Evolutionary conservation across 345 rosid genomes (phyloP).

Genomic region (Aurinia saxatilis): DNA sequence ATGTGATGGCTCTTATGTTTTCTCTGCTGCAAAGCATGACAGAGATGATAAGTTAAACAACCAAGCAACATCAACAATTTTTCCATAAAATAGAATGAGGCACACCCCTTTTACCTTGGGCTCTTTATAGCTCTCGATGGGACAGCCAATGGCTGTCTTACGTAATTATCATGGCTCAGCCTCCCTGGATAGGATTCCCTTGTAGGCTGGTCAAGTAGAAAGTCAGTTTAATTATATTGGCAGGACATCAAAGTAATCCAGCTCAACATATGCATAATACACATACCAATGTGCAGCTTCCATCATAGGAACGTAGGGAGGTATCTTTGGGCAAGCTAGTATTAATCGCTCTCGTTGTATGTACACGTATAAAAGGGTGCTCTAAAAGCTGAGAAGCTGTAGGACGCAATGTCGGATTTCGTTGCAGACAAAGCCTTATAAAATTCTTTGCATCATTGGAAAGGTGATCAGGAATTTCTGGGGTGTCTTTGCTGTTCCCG

Average conservation of each 20-base stretch:
- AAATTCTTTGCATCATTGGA: constrained; percentile 82
- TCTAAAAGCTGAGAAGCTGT: constrained; percentile 68
- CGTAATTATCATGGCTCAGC: constrained; percentile 49
- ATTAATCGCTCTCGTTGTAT: constrained; percentile 42
- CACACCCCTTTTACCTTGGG: constrained; percentile 43
- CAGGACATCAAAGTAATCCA: neutral
- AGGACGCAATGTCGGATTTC: constrained; percentile 81
- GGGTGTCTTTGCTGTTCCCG: constrained; percentile 91
- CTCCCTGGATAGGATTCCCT: constrained; percentile 55
- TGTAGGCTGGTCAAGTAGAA: constrained; percentile 49
- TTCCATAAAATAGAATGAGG: constrained; percentile 3
- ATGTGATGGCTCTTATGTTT: constrained; percentile 56
- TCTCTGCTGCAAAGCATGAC: constrained; percentile 46
- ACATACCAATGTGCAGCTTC: constrained; percentile 60
- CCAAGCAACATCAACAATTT: neutral
- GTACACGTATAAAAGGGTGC: constrained; percentile 72
- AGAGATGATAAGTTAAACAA: neutral
- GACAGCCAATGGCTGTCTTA: constrained; percentile 30
- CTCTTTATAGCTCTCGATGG: constrained; percentile 38
- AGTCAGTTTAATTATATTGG: neutral
- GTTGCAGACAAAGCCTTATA: constrained; percentile 73
- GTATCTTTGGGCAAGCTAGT: constrained; percentile 46
- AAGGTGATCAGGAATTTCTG: constrained; percentile 83
- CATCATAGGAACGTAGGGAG: constrained; percentile 53
- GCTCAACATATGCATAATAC: neutral